phyloP scores from a whole-genome alignment of 345 rosid species.

The Eucalyptus dawsonii region DNA sequence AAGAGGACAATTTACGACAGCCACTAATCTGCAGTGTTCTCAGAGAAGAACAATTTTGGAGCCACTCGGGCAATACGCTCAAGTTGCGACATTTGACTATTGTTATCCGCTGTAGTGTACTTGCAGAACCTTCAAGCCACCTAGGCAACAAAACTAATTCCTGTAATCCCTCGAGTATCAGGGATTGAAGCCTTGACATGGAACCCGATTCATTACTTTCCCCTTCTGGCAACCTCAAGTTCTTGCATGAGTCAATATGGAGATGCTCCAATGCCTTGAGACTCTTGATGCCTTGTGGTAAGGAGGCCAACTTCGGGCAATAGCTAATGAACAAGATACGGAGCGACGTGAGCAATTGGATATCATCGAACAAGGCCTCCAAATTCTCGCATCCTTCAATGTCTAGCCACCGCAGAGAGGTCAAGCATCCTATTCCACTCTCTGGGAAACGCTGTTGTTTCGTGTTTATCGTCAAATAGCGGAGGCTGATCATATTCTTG shows the following conservation, averaged over 20 bases:
- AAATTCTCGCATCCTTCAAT: neutral
- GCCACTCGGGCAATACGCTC: neutral
- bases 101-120: neutral
- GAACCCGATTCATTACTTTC: neutral
- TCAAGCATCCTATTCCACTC: neutral
- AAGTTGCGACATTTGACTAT: neutral
- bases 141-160: neutral
- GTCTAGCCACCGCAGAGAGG: neutral
- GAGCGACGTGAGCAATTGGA: neutral
- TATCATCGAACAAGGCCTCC: neutral
- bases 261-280: neutral
- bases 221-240: neutral
- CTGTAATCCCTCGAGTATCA: neutral
- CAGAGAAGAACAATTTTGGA: neutral
- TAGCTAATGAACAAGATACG: neutral
- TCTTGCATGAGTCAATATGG: neutral
- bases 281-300: neutral
- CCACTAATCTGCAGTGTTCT: neutral
- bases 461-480: neutral
- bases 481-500: neutral
- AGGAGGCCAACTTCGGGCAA: neutral
- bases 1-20: no score
- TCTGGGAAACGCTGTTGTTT: neutral
- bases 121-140: slow-evolving; percentile 2
- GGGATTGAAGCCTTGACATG: neutral